Evolutionary conservation across 768 basidiomycete species (phyloP).

Genomic region (Lenzites betulinus): DNA sequence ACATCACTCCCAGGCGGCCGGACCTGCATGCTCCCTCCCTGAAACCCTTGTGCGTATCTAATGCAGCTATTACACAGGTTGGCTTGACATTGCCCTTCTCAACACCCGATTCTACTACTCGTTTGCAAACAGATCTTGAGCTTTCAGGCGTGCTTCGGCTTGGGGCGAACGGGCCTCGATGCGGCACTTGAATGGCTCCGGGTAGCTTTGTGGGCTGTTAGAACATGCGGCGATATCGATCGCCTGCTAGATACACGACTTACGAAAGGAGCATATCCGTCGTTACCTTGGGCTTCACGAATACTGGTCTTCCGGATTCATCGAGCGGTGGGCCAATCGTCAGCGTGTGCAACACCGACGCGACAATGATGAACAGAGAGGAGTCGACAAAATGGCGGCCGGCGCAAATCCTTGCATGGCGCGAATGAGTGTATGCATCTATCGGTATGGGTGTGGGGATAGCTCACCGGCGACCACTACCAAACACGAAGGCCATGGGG

Average conservation of each 20-base stretch:
- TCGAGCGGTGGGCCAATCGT: constrained; percentile 7
- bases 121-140: not conserved
- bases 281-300: constrained; percentile 13
- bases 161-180: not conserved
- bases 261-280: constrained; percentile 7
- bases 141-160: not conserved
- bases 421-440: not conserved
- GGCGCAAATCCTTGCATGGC: constrained; percentile 16
- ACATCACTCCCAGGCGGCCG: too few species aligned
- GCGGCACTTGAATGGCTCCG: not conserved
- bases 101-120: not conserved
- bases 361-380: constrained; percentile 18
- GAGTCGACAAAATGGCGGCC: constrained; percentile 18
- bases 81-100: too few species aligned
- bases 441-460: too few species aligned
- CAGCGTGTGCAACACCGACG: constrained; percentile 12
- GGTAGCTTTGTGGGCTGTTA: not conserved
- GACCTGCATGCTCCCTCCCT: too few species aligned
- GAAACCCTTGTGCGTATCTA: too few species aligned
- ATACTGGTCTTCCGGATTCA: not conserved
- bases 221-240: too few species aligned
- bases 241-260: not conserved
- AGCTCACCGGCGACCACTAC: constrained; percentile 19
- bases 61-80: too few species aligned
- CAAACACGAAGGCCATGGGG: constrained; percentile 11